phyloP scores from a whole-genome alignment of 495 filamentous ascomycete species.

The Neurospora sp. region DNA sequence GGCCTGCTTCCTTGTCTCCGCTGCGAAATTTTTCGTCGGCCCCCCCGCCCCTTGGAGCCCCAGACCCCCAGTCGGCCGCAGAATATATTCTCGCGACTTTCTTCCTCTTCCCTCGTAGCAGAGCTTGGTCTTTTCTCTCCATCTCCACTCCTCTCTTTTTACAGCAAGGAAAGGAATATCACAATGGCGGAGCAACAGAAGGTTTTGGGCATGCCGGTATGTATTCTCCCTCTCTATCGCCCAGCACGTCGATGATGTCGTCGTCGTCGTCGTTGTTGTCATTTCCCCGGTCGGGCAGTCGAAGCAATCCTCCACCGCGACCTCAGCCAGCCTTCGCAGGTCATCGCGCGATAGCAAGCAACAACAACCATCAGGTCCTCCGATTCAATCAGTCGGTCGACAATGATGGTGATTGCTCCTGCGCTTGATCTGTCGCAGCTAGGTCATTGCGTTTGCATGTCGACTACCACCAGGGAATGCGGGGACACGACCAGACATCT shows the following conservation, averaged over 20 bases:
- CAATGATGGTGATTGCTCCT: not conserved
- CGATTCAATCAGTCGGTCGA: not conserved
- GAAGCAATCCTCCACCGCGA: not conserved
- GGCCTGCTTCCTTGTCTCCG: conserved; percentile 15
- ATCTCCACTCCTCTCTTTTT: conserved; percentile 38
- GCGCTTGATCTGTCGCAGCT: not conserved
- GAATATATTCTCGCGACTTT: conserved; percentile 36
- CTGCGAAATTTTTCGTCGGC: conserved; percentile 24
- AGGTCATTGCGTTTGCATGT: not conserved
- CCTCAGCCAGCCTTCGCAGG: not conserved
- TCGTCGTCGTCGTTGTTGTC: not conserved
- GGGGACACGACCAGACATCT: conserved; percentile 48
- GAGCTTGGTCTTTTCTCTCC: conserved; percentile 24
- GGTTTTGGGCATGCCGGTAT: conserved; percentile 86
- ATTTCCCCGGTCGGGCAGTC: conserved; percentile 5
- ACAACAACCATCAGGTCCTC: not conserved
- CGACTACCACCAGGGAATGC: conserved; percentile 38
- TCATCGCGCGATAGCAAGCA: not conserved
- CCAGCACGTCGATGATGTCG: conserved; percentile 14
- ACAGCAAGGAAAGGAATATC: conserved; percentile 49
- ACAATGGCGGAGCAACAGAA: conserved; percentile 29
- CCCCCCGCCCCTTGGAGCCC: conserved; percentile 8
- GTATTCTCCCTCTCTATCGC: conserved; percentile 16
- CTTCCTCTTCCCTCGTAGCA: conserved; percentile 25
- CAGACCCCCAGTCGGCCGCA: conserved; percentile 23